Evolutionary conservation across 306 rosid species (phyloP), one percentile per base, ranked within the genome.

Genomic region (Neltuma alba): DNA sequence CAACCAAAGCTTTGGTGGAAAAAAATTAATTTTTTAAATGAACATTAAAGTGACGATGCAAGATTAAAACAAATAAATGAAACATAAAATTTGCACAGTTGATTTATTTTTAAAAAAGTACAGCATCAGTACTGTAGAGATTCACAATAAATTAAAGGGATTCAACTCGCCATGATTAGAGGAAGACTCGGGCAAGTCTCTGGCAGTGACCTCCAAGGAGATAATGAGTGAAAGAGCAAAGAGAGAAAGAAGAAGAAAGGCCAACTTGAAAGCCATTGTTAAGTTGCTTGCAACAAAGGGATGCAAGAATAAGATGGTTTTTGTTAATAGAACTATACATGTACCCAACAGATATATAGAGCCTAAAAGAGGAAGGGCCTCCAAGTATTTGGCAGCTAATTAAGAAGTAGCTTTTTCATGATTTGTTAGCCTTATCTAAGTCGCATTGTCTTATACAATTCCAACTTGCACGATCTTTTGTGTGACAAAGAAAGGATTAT

Each of bases 251-350:
- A 76, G 48, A 74, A 89, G 44, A 5, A 48, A 25, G 47, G 77
- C 15, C 12, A 76, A 70, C 68, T 77, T 89, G 8, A 85, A 87
- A 79, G 55, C 82, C 95, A 86, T 91, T 67, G 1, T 69, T 2
- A 9, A 60, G 15, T 23, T 40, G 27, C 42, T 20, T 64, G 28
- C 2, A 9, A 57, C 31, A 8, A 33, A 63, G 34, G 23, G 21
- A 67, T 67, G 15, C n/a, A n/a, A n/a, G n/a, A n/a, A n/a, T 40
- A 23, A 4, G 33, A 40, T 40, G 20, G 21, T 40, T 27, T n/a
- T 12, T 67, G 70, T 16, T 0, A 64, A 34, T 9, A 6, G 52
- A 3, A 18, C 11, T 31, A 41, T 11, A 0, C 7, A 34, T 8
- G 30, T 67, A 18, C 11, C 50, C 50, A 20, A 21, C 40, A 10